Evolutionary conservation across 768 basidiomycete species (phyloP), one percentile per base, ranked within the genome.

Genomic region (Tephrocybe sp.): DNA sequence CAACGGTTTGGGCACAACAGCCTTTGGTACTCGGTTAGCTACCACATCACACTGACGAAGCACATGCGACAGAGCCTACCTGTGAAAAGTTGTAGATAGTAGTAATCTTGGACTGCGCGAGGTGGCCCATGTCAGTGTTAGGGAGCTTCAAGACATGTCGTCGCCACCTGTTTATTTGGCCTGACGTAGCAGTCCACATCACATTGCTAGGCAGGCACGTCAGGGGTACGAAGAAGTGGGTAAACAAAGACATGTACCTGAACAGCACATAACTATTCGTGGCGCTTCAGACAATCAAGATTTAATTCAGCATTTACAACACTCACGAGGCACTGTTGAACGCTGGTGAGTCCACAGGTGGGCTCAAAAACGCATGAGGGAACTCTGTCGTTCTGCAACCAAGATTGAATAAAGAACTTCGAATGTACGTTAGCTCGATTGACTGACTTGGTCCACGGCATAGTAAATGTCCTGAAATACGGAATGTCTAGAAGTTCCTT

Each of bases 81-180:
- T 71, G 71, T n/a, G 80, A 83, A 59, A 87, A 86, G 60, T 86
- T 85, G 66, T 86, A 86, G 34, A 85, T 73, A 55, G 83, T 82
- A 0, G 77, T 73, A 14, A 81, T 78, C 56, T 84, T 83, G n/a
- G 77, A 76, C 49, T 82, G 77, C 2, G 77, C 77, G 17, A 82
- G 59, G 51, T 79, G 75, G 3, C 78, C 75, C 78, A 86, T 81
- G 53, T 84, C 79, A 0, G 84, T 86, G 36, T 72, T 68, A 4
- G 59, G 61, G 11, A 87, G 62, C 13, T 68, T 60, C 42, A 87
- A 69, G 3, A 70, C 66, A 32, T 81, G 65, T 51, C 75, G 73
- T 40, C 85, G 68, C 85, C 85, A 87, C 43, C 70, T 68, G 62
- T 87, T 86, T 60, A 87, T 78, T 62, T 86, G 84, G 1, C 76